Evolutionary conservation across 495 filamentous ascomycete species (phyloP).

Genomic region (Hypoxylon intermedium): DNA sequence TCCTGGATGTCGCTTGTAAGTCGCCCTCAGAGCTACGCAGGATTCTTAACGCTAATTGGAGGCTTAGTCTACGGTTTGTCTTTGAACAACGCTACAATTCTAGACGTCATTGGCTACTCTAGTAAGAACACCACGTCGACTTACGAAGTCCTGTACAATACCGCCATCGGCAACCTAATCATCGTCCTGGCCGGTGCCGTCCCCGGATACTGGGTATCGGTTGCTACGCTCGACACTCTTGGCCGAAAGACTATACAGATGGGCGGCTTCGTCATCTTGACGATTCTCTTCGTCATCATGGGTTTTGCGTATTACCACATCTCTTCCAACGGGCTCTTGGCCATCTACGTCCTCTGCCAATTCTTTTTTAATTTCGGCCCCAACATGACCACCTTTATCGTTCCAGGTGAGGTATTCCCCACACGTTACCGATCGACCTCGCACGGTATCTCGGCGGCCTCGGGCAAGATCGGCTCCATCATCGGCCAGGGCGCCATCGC

Average conservation of each 20-base stretch:
- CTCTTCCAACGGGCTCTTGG: slow-evolving; percentile 67
- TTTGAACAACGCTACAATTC: slow-evolving; percentile 75
- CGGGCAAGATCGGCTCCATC: slow-evolving; percentile 85
- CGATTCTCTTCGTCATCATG: slow-evolving; percentile 76
- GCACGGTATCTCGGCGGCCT: slow-evolving; percentile 84
- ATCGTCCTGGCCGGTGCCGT: slow-evolving; percentile 77
- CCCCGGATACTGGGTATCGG: slow-evolving; percentile 79
- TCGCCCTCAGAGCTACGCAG: neutral
- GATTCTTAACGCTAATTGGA: neutral
- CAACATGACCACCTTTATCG: slow-evolving; percentile 90
- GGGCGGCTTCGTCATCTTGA: slow-evolving; percentile 73
- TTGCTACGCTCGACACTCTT: slow-evolving; percentile 70
- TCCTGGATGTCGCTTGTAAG: slow-evolving; percentile 65
- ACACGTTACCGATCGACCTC: slow-evolving; percentile 84
- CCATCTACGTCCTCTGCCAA: slow-evolving; percentile 65
- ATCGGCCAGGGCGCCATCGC: slow-evolving; percentile 62
- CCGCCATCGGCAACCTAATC: slow-evolving; percentile 76
- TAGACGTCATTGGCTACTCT: slow-evolving; percentile 72
- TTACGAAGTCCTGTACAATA: slow-evolving; percentile 73
- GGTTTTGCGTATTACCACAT: slow-evolving; percentile 72
- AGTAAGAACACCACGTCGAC: slow-evolving; percentile 56
- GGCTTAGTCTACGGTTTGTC: slow-evolving; percentile 69
- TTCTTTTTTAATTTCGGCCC: slow-evolving; percentile 92
- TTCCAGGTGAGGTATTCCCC: slow-evolving; percentile 89
- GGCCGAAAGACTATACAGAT: slow-evolving; percentile 85